phyloP scores from a whole-genome alignment of 352 stramenopile species.

The Phytophthora citricola region DNA sequence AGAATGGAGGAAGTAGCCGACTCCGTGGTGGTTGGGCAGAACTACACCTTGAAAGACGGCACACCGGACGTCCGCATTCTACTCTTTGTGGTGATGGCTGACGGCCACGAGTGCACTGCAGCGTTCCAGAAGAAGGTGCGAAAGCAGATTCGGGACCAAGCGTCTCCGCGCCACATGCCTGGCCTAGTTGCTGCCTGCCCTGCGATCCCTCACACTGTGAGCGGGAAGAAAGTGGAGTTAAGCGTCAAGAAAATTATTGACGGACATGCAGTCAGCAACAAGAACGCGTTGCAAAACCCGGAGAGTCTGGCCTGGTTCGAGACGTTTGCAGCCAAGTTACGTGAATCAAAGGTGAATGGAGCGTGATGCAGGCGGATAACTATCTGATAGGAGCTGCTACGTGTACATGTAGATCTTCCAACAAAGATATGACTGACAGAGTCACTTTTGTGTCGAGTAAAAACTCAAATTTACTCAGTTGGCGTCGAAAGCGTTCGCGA shows the following conservation, averaged over 20 bases:
- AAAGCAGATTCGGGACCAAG: slow-evolving; percentile 61
- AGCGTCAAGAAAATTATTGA: slow-evolving; percentile 84
- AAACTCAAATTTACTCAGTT: not conserved
- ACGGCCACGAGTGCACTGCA: slow-evolving; percentile 44
- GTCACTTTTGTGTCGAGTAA: no score
- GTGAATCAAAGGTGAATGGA: slow-evolving; percentile 1
- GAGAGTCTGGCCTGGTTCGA: slow-evolving; percentile 71
- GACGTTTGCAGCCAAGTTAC: slow-evolving; percentile 45
- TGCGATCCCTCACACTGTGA: slow-evolving; percentile 81
- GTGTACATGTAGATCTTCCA: not conserved
- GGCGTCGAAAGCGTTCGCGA: slow-evolving; percentile 36
- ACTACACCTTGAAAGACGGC: slow-evolving; percentile 63
- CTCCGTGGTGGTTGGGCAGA: slow-evolving; percentile 77
- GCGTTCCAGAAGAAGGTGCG: slow-evolving; percentile 65
- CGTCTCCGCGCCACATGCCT: slow-evolving; percentile 75
- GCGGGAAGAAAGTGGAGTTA: slow-evolving; percentile 84
- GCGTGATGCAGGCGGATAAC: not conserved
- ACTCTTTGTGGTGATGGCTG: slow-evolving; percentile 71
- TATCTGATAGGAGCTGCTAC: not conserved
- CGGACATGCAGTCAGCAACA: slow-evolving; percentile 63
- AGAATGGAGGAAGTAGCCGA: slow-evolving; percentile 67
- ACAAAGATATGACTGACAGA: not conserved
- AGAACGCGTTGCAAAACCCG: slow-evolving; percentile 71
- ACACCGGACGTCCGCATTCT: slow-evolving; percentile 79
- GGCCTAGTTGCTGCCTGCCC: slow-evolving; percentile 65